Evolutionary conservation across 2,329 filamentous ascomycete species (phyloP).

Genomic region (Ciborinia camelliae): DNA sequence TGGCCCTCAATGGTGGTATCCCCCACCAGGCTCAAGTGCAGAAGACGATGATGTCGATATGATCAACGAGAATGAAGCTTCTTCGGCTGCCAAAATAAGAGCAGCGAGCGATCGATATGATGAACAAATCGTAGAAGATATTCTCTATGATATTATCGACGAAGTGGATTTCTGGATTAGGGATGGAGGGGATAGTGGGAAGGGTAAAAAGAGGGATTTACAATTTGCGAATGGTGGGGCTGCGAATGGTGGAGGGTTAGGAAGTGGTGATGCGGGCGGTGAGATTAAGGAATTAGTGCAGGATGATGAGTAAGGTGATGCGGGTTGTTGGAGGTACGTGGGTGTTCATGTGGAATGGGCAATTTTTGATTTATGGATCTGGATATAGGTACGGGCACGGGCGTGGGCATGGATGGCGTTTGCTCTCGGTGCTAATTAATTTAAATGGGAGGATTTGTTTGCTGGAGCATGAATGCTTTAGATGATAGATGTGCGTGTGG

Average conservation of each 20-base stretch:
- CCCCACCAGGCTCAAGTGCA: constrained; percentile 59
- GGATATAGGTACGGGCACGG: neutral
- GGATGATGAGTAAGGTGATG: constrained; percentile 47
- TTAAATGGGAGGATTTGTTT: neutral
- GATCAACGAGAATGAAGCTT: constrained; percentile 39
- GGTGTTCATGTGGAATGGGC: neutral
- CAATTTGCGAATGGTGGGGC: constrained; percentile 24
- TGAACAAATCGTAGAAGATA: constrained; percentile 92
- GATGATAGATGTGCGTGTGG: neutral
- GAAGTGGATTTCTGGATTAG: constrained; percentile 88
- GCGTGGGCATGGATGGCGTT: neutral
- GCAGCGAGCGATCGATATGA: constrained; percentile 76
- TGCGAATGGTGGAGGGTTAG: constrained; percentile 25
- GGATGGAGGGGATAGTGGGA: constrained; percentile 40
- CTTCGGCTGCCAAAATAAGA: constrained; percentile 32
- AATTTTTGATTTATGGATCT: neutral
- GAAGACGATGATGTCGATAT: constrained; percentile 49
- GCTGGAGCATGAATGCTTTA: neutral
- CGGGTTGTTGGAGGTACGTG: too few species aligned
- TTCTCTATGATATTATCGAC: constrained; percentile 89
- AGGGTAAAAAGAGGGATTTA: constrained; percentile 27
- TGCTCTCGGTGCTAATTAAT: neutral
- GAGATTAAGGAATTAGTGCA: constrained; percentile 65
- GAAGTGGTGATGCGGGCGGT: constrained; percentile 39
- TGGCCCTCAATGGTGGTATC: constrained; percentile 88